Conservation (phyloP, 2,329 filamentous ascomycete genomes). For the Diaporthe ampelina region DNA sequence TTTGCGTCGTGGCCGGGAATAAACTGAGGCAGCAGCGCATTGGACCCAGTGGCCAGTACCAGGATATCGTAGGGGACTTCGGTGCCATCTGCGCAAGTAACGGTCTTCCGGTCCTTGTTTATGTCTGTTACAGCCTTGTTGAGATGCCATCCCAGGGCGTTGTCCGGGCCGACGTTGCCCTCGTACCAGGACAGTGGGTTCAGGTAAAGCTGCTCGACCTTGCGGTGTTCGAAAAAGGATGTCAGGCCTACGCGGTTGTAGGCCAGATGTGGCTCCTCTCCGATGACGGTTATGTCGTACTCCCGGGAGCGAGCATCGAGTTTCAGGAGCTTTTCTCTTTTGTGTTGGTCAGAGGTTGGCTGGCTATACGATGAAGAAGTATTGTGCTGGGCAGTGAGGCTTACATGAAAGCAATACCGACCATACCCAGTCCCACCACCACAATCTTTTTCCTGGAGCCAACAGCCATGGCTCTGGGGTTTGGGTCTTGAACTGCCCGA, state of each 20-base stretch:
- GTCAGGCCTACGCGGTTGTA: conserved; percentile 94
- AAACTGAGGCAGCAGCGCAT: conserved; percentile 79
- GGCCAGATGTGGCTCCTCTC: conserved; percentile 88
- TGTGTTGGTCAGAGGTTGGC: not conserved
- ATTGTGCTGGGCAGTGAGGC: conserved; percentile 50
- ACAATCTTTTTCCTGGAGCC: conserved; percentile 76
- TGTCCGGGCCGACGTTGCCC: conserved; percentile 69
- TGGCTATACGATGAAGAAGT: not conserved
- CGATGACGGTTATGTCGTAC: conserved; percentile 87
- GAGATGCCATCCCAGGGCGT: conserved; percentile 78
- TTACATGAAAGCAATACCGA: conserved; percentile 89
- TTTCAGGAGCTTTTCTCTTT: conserved; percentile 89
- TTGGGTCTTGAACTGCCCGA: not conserved
- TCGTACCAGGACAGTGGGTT: conserved; percentile 88
- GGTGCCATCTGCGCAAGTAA: conserved; percentile 79
- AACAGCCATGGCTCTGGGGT: conserved; percentile 52
- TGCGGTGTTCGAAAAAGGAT: conserved; percentile 88
- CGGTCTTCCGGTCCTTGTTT: conserved; percentile 72
- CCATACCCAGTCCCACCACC: conserved; percentile 92
- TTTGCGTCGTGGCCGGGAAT: conserved; percentile 84
- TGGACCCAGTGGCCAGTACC: conserved; percentile 87
- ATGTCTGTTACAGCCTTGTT: conserved; percentile 81
- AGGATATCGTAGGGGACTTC: conserved; percentile 83
- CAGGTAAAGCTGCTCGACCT: conserved; percentile 89
- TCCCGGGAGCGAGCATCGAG: conserved; percentile 81